Percentiles rank a stretch among this genome's conserved stretches.
These are phyloP conservation scores for Anaeromyces robustus DNA, from an alignment of 192 early-diverging fungal genomes.

Conservation along the genomic window DNA sequence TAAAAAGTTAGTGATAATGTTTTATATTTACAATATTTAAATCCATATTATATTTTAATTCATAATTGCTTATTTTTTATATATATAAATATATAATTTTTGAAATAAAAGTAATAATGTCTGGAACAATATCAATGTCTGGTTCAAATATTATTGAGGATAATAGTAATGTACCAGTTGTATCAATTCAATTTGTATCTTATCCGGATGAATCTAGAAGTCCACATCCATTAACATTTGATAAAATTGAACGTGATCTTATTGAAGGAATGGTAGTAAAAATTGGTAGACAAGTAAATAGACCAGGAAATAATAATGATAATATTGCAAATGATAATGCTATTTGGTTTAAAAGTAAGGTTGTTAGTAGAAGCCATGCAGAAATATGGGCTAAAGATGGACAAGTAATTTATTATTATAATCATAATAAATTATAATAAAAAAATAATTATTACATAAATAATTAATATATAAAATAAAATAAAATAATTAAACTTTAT, in stretches of 20 bases:
- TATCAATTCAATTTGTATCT: neutral
- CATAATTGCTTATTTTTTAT: too few species aligned
- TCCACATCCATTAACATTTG: neutral
- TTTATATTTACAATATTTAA: too few species aligned
- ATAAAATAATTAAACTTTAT: too few species aligned
- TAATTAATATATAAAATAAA: too few species aligned
- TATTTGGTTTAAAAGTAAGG: conserved; percentile 80
- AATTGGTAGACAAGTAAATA: neutral
- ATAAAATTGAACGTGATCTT: neutral
- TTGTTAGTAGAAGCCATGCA: conserved; percentile 81
- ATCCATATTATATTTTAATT: too few species aligned
- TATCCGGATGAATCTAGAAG: neutral
- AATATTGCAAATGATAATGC: conserved; percentile 15
- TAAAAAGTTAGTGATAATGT: too few species aligned
- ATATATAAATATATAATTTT: too few species aligned
- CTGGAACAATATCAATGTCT: neutral
- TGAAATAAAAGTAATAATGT: neutral
- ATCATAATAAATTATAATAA: too few species aligned
- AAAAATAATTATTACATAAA: too few species aligned
- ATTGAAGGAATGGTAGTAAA: neutral
- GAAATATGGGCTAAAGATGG: conserved; percentile 79
- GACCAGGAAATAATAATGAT: neutral
- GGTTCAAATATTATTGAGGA: neutral
- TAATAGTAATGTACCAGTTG: neutral
- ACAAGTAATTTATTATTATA: conserved; percentile 16